These are phyloP conservation scores for Chlamydomonas reinhardtii DNA, from an alignment of 163 green algal species.

Conservation along the genomic window DNA sequence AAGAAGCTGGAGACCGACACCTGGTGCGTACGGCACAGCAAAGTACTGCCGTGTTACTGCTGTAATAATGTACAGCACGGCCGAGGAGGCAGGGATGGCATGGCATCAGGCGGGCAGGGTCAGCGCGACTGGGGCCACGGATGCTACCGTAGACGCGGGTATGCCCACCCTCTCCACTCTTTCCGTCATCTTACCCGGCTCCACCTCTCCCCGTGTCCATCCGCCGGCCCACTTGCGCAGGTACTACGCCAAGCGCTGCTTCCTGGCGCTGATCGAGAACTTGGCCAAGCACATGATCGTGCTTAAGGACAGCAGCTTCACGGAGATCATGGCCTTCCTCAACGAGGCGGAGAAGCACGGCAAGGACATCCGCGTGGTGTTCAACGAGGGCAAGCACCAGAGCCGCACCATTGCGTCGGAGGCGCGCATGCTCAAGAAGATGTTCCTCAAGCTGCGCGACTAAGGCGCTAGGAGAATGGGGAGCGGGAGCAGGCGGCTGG, in stretches of 20 bases:
- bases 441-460: constrained; percentile 74
- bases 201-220: too few relatives aligned
- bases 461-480: neutral
- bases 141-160: too few relatives aligned
- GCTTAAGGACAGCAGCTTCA: constrained; percentile 75
- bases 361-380: constrained; percentile 67
- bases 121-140: too few relatives aligned
- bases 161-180: too few relatives aligned
- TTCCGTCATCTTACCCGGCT: too few relatives aligned
- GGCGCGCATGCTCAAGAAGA: constrained; percentile 74
- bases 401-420: constrained; percentile 71
- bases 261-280: constrained; percentile 86
- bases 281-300: constrained; percentile 89
- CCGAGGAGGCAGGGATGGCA: too few relatives aligned
- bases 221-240: neutral
- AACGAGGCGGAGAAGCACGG: constrained; percentile 76
- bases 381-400: constrained; percentile 59
- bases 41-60: too few relatives aligned
- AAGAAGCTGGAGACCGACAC: constrained; percentile 82
- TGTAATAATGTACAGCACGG: too few relatives aligned
- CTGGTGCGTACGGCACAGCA: neutral
- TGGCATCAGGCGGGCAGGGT: too few relatives aligned
- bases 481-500: too few relatives aligned
- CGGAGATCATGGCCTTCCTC: constrained; percentile 78
- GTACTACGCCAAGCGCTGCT: constrained; percentile 86